Conservation (phyloP, 768 basidiomycete genomes). For the Termitomyces sp. region DNA sequence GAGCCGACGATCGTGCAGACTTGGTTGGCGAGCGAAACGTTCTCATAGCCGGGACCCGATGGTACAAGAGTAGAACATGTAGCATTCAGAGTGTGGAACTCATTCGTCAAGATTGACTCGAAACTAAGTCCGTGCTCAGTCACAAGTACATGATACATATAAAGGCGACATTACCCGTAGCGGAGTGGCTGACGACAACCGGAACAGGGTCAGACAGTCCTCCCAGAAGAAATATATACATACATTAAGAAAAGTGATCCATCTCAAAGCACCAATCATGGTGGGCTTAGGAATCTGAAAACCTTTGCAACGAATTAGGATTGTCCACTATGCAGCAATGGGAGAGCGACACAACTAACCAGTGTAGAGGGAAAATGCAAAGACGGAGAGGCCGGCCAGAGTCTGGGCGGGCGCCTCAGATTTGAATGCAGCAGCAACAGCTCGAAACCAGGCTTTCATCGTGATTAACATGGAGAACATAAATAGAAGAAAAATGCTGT, state of each 20-base stretch:
- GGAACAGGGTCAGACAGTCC: neutral
- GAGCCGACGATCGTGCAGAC: slow-evolving; percentile 75
- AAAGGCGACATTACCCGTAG: slow-evolving; percentile 33
- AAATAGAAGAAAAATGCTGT: slow-evolving; percentile 58
- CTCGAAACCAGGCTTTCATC: slow-evolving; percentile 78
- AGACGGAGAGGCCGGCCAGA: slow-evolving; percentile 36
- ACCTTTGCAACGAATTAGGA: slow-evolving; percentile 26
- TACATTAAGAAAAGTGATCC: slow-evolving; percentile 67
- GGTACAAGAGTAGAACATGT: slow-evolving; percentile 58
- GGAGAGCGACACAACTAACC: slow-evolving; percentile 27
- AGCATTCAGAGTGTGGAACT: slow-evolving; percentile 71
- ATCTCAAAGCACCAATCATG: slow-evolving; percentile 67
- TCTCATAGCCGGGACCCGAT: slow-evolving; percentile 59
- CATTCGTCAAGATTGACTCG: slow-evolving; percentile 74
- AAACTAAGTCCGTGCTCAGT: slow-evolving; percentile 41
- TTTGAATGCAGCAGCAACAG: slow-evolving; percentile 56
- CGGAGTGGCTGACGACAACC: slow-evolving; percentile 35
- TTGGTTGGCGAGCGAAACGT: slow-evolving; percentile 58
- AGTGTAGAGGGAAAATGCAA: slow-evolving; percentile 51
- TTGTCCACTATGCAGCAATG: slow-evolving; percentile 17
- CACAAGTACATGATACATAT: slow-evolving; percentile 44
- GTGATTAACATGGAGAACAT: slow-evolving; percentile 53
- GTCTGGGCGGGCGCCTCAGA: slow-evolving; percentile 59
- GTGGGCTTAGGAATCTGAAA: slow-evolving; percentile 57
- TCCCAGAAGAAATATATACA: slow-evolving; percentile 4